These are phyloP conservation scores for Beta corolliflora DNA, from an alignment of 179 eudicot species.

Conservation along the genomic window DNA sequence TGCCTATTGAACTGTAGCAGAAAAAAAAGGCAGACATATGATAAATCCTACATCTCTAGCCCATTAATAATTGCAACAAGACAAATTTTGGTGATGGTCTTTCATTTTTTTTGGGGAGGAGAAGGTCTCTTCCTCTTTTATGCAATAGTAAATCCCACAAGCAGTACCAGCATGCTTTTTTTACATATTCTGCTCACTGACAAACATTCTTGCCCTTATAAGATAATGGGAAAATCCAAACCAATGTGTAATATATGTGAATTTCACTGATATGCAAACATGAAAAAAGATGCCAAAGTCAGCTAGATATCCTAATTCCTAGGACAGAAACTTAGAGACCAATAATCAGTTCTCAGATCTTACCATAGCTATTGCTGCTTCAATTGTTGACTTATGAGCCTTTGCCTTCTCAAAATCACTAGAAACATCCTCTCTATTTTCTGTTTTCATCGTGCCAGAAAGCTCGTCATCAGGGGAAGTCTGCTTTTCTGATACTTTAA, in stretches of 20 bases:
- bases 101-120: not conserved
- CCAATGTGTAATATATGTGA: not conserved
- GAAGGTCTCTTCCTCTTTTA: not conserved
- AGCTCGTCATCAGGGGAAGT: constrained; percentile 43
- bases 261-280: not conserved
- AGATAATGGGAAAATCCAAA: not conserved
- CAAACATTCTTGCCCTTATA: not conserved
- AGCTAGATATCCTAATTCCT: constrained; percentile 10
- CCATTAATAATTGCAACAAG: constrained; percentile 17
- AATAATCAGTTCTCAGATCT: constrained; percentile 14
- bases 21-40: not conserved
- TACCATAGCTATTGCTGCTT: constrained; percentile 92
- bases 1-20: constrained; percentile 79
- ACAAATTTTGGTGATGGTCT: not conserved
- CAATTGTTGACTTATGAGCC: constrained; percentile 90
- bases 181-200: constrained; percentile 5
- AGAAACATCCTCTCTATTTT: constrained; percentile 50
- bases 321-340: constrained; percentile 8
- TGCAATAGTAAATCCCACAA: not conserved
- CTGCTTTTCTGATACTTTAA: constrained; percentile 54
- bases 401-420: constrained; percentile 88
- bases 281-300: not conserved
- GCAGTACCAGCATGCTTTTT: not conserved
- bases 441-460: constrained; percentile 44
- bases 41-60: constrained; percentile 12